Evolutionary conservation across 2,329 filamentous ascomycete genomes (phyloP).

Genomic region (Trichoderma sp.): DNA sequence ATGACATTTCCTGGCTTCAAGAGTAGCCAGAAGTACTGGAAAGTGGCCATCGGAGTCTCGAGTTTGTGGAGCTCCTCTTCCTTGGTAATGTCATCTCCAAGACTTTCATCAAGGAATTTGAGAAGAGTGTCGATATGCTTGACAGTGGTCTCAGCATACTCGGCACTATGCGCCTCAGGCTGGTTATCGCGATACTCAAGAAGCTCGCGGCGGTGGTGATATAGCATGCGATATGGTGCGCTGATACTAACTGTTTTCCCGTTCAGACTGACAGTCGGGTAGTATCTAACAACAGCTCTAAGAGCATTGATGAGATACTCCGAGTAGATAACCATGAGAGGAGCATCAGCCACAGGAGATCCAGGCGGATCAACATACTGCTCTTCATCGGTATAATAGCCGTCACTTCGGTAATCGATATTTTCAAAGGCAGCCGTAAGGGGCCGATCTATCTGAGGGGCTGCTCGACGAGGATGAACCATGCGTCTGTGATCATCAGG

Average conservation of each 20-base stretch:
- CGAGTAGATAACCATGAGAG: slow-evolving; percentile 49
- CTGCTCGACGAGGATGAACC: slow-evolving; percentile 23
- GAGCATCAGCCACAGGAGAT: slow-evolving; percentile 36
- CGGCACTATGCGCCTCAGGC: slow-evolving; percentile 43
- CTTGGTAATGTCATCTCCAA: slow-evolving; percentile 41
- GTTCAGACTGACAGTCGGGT: slow-evolving; percentile 45
- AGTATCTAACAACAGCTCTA: slow-evolving; percentile 50
- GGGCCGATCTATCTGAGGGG: slow-evolving; percentile 31
- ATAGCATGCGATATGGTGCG: slow-evolving; percentile 51
- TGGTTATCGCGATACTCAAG: slow-evolving; percentile 46
- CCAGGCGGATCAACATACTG: slow-evolving; percentile 31
- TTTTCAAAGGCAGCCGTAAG: slow-evolving; percentile 36
- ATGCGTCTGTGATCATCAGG: background rate
- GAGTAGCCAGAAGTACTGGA: slow-evolving; percentile 49
- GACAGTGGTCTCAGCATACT: slow-evolving; percentile 45
- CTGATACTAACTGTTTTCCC: slow-evolving; percentile 43
- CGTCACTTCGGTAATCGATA: slow-evolving; percentile 33
- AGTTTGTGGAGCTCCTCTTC: slow-evolving; percentile 46
- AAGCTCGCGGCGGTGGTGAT: slow-evolving; percentile 49
- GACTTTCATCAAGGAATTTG: slow-evolving; percentile 44
- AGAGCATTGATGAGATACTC: slow-evolving; percentile 50
- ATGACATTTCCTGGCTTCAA: slow-evolving; percentile 49
- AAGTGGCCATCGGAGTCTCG: slow-evolving; percentile 45
- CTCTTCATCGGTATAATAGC: slow-evolving; percentile 32
- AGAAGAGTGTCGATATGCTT: slow-evolving; percentile 51